Evolutionary conservation across 164 flowering plant species (phyloP), one percentile per base, ranked within the genome.

Genomic region (Buxus sempervirens): DNA sequence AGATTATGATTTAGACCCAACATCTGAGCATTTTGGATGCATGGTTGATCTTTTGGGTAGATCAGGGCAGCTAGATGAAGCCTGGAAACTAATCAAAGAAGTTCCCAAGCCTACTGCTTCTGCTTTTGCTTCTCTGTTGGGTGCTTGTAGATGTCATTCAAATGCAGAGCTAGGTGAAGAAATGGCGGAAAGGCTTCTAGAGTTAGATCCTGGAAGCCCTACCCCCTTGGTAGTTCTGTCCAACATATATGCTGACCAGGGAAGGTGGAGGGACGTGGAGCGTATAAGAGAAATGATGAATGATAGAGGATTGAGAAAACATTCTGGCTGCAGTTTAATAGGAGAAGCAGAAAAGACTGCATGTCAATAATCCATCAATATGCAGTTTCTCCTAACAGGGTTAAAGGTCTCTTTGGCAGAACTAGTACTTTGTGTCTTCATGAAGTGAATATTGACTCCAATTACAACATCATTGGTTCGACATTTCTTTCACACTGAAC

Each of bases 21-120:
- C 76, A n/a, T 51, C 73, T 4, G 78, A 82, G 68, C 87, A 88
- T 69, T 65, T 77, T 62, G 74, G 82, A 64, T 82, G 90, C 78
- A 82, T 92, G 83, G 77, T 88, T 74, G 96, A 90, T 71, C 85
- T 92, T 59, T 77, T 92, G 68, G 80, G 87, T 65, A 78, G 91
- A 67, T 72, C 85, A 51, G 94, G 94, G 21, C 66, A 64, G 66
- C 77, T 88, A 41, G 72, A 80, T 0, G 89, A 86, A 81, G 97
- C 92, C 59, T 67, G 69, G 70, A 77, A 75, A 56, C 71, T 88
- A 14, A 72, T 84, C 60, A 66, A 64, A 64, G 81, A 78, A 42
- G 77, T 84, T 26, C 65, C 80, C 8, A 76, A 81, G 45, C 81
- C 83, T 68, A 72, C 88, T 15, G 66, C 74, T 48, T 80, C 89